Evolutionary conservation across 495 filamentous ascomycete species (phyloP), one percentile per base, ranked within the genome.

Genomic region (Halenospora varia): DNA sequence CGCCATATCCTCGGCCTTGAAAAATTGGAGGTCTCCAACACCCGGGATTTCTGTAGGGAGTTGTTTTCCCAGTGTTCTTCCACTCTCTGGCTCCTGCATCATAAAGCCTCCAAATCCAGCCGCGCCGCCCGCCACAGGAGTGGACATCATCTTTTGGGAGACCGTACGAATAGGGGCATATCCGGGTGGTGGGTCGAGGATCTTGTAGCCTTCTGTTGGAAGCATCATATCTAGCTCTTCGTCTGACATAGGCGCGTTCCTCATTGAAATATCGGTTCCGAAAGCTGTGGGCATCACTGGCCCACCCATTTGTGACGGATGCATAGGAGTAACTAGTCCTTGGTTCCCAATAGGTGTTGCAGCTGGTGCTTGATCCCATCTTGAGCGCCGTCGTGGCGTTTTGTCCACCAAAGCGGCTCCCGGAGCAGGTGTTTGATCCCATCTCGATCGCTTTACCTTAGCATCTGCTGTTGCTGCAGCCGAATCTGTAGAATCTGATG

Each of bases 1-100:
- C 25, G 88, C 84, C 95, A 97, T 97, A 76, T 99, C 95, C 73
- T 97, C 94, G 10, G 90, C 83, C 73, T 99, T 99, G 82, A 97
- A 97, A 72, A 97, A 99, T 60, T 96, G 92, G 41, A 99, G 76
- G 68, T 99, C 95, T 52, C 95, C 95, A 44, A 99, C 92, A 24
- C 95, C 95, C 18, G 95, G 92, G 56, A 99, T 97, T 70, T 97
- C 94, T 3, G 92, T 96, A 10, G 95, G 95, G 59, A 97, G 84
- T 53, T 65, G 62, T 72, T 96, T 96, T 57, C 93, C 90, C 64
- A 92, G 80, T 25, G 88, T 69, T 60, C 87, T 81, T 53, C 82
- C 83, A 65, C 83, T 92, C 60, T 93, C 91, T 1, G 92, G 88
- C 64, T 97, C 92, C 69, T 97, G 95, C 87, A 96, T 95, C 89